Base-by-base conservation (phyloP, 2,329 filamentous ascomycete species). In the Colletotrichum sansevieriae region DNA sequence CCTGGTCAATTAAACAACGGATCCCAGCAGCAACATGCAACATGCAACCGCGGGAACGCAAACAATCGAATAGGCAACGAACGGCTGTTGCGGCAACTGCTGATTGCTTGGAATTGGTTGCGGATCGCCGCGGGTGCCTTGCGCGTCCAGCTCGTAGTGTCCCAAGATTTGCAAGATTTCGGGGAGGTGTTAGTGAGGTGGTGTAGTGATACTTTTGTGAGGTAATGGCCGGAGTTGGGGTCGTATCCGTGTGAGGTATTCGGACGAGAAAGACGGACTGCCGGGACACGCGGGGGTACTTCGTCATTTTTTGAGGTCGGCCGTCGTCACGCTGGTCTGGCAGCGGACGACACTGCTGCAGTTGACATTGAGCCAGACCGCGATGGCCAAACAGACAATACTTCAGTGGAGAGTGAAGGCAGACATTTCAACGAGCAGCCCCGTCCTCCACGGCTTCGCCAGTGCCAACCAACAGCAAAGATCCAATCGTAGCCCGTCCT, bases 21-120 rank as follows among this genome's bases (percentile, higher is more conserved):
- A 57, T 37, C 65, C 65, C 25, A 51, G 62, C 55, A 65, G 55
- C 22, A 10, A 65, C 18, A 18, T 18, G 55, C 22, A 10, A 46
- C 60, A 64, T 68, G 54, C 65, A 68, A 64, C 65, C 60, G 58
- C 60, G 52, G 65, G 65, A 64, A 64, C 60, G 25, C 60, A 60
- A 67, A 62, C 22, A 49, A 64, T 68, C 60, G 55, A 60, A 61
- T 65, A 49, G 65, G 60, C 61, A 54, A 64, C 60, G 44, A 55
- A 59, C 65, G 60, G 65, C 60, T 64, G 60, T 68, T 59, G n/a
- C 52, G 60, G 65, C 60, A 64, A 46, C 59, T 64, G 46, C 22
- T 59, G 65, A 68, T 68, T 68, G 65, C 65, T 68, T 64, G 46
- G 65, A 64, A 64, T 10, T 35, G 29, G 22, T 43, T 43, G 49